phyloP scores from a whole-genome alignment of 768 basidiomycete species.

The Amanita jacksonii region DNA sequence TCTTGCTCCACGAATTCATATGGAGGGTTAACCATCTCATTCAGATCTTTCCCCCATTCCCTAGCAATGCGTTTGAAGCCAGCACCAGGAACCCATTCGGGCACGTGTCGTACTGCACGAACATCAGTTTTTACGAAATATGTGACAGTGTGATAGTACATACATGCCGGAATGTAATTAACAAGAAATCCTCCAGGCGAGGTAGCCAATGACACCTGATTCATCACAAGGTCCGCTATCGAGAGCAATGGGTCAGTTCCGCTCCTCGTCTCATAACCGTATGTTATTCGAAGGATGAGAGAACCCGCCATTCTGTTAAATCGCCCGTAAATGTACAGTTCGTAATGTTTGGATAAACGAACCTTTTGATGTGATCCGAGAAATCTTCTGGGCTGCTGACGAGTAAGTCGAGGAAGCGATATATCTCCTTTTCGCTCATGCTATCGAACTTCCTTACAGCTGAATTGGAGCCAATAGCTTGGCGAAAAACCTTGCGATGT shows the following conservation, averaged over 20 bases:
- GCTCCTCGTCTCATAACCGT: too few relatives aligned
- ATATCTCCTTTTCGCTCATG: slow-evolving; percentile 30
- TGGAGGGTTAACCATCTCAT: slow-evolving; percentile 26
- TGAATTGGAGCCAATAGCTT: slow-evolving; percentile 28
- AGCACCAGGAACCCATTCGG: too few relatives aligned
- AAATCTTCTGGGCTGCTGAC: slow-evolving; percentile 26
- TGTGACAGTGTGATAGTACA: too few relatives aligned
- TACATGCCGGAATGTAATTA: too few relatives aligned
- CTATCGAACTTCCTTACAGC: slow-evolving; percentile 29
- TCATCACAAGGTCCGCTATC: slow-evolving; percentile 17
- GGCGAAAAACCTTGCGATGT: too few relatives aligned
- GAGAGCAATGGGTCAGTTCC: slow-evolving; percentile 23
- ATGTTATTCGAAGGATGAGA: too few relatives aligned
- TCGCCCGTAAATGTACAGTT: background rate
- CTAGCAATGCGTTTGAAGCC: too few relatives aligned
- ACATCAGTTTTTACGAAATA: too few relatives aligned
- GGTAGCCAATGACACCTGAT: slow-evolving; percentile 15
- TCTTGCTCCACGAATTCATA: slow-evolving; percentile 22
- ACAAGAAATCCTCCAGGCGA: slow-evolving; percentile 23
- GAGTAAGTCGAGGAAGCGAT: too few relatives aligned
- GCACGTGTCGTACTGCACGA: slow-evolving; percentile 35
- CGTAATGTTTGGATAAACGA: slow-evolving; percentile 12
- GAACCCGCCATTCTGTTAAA: slow-evolving; percentile 4
- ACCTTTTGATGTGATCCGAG: slow-evolving; percentile 26
- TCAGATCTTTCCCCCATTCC: slow-evolving; percentile 23